Conservation (phyloP, 768 basidiomycete species). For the Pleurotus giganteus region DNA sequence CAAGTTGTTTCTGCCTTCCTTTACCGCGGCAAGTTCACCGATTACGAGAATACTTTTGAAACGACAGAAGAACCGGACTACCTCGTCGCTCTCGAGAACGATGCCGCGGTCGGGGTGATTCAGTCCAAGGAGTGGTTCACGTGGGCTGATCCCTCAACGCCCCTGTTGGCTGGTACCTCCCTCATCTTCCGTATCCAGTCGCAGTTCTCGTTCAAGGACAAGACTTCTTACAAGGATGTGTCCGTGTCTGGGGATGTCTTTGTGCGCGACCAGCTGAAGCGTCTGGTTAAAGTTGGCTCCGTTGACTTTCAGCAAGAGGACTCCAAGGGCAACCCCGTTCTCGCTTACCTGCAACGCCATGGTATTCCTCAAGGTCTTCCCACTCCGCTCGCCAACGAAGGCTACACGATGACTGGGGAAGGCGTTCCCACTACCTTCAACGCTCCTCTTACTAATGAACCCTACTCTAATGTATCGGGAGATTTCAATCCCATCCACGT, state of each 20-base stretch:
- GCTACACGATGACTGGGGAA: constrained; percentile 77
- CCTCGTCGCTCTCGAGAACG: constrained; percentile 66
- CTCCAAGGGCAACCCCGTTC: constrained; percentile 89
- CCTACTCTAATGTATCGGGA: constrained; percentile 93
- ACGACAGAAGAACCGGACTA: constrained; percentile 89
- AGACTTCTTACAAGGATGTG: constrained; percentile 77
- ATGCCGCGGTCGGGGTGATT: constrained; percentile 85
- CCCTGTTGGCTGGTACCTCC: constrained; percentile 75
- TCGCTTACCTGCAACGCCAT: constrained; percentile 90
- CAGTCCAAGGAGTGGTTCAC: constrained; percentile 98
- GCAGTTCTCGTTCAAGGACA: constrained; percentile 89
- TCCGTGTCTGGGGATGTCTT: constrained; percentile 84
- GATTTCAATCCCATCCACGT: constrained; percentile 99
- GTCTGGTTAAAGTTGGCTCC: constrained; percentile 83
- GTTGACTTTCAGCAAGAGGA: constrained; percentile 86
- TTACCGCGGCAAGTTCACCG: constrained; percentile 91
- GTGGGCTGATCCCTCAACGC: constrained; percentile 82
- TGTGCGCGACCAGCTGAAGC: constrained; percentile 84
- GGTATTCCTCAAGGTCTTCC: constrained; percentile 77
- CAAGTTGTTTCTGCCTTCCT: constrained; percentile 96
- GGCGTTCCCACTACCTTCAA: constrained; percentile 64
- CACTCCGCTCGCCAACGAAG: constrained; percentile 77
- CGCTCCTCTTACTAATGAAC: constrained; percentile 89
- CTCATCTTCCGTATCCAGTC: constrained; percentile 91
- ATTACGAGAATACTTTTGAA: constrained; percentile 97